These are phyloP conservation scores for Inga oerstediana DNA, from an alignment of 306 rosid genomes.

Conservation along the genomic window DNA sequence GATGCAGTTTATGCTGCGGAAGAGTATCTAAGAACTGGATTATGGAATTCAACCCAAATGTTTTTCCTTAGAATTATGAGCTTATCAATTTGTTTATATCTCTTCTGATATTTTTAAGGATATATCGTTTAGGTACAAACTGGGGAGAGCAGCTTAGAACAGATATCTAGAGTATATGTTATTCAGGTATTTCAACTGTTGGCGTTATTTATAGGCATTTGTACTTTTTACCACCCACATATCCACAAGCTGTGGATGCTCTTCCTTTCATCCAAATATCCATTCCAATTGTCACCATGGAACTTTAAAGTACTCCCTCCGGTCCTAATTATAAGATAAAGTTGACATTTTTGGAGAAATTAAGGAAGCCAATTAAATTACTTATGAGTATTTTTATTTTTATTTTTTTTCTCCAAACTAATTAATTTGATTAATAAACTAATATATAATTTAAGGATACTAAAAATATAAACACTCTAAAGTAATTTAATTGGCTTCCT, in stretches of 20 bases:
- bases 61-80: conserved; percentile 24
- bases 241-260: not conserved
- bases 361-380: too few species aligned
- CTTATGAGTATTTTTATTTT: too few species aligned
- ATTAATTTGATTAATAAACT: too few species aligned
- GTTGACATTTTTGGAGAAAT: too few species aligned
- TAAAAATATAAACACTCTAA: too few species aligned
- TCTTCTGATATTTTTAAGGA: conserved; percentile 37
- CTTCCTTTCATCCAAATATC: not conserved
- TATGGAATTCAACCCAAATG: conserved; percentile 42
- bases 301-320: not conserved
- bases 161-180: conserved; percentile 91
- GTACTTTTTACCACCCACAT: not conserved
- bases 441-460: too few species aligned
- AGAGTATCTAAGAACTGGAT: conserved; percentile 83
- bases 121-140: conserved; percentile 65
- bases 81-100: not conserved
- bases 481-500: too few species aligned
- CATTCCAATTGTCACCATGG: not conserved
- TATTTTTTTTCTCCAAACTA: too few species aligned
- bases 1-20: conserved; percentile 98
- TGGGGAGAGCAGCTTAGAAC: conserved; percentile 95
- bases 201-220: conserved; percentile 4
- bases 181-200: conserved; percentile 65
- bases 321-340: too few species aligned